Conservation (phyloP, 2,329 filamentous ascomycete genomes). For the Aspergillus ruber region DNA sequence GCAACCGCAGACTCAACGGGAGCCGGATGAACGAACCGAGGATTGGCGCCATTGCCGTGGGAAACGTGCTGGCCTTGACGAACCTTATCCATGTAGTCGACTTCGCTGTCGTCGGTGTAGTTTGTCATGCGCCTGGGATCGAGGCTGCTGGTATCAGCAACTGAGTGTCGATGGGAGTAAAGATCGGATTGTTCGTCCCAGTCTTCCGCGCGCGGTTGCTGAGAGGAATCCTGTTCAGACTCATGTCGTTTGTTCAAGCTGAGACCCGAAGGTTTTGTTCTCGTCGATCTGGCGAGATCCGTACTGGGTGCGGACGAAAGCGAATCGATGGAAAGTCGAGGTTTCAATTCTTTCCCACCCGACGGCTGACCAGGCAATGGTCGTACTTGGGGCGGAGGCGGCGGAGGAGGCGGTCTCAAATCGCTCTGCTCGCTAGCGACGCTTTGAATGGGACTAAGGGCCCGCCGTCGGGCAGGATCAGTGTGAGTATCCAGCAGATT, state of each 20-base stretch:
- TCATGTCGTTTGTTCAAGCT: slow-evolving; percentile 42
- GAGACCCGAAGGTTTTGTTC: slow-evolving; percentile 48
- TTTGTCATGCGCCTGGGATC: slow-evolving; percentile 47
- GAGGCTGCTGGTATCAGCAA: slow-evolving; percentile 43
- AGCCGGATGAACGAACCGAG: slow-evolving; percentile 65
- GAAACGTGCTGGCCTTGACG: slow-evolving; percentile 64
- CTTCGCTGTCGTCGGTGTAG: slow-evolving; percentile 52
- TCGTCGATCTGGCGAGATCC: slow-evolving; percentile 49
- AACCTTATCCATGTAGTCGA: slow-evolving; percentile 51
- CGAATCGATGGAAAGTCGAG: slow-evolving; percentile 51
- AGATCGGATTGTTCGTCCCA: slow-evolving; percentile 23
- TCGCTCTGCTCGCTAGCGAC: slow-evolving; percentile 78
- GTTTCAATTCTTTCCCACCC: slow-evolving; percentile 48
- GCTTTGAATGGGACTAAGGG: slow-evolving; percentile 83
- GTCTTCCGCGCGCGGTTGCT: slow-evolving; percentile 12
- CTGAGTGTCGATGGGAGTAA: slow-evolving; percentile 52
- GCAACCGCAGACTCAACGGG: slow-evolving; percentile 86
- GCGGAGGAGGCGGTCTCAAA: slow-evolving; percentile 56
- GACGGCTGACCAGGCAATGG: slow-evolving; percentile 44
- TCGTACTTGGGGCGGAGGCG: slow-evolving; percentile 42
- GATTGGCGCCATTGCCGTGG: slow-evolving; percentile 63
- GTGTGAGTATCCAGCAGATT: slow-evolving; percentile 35
- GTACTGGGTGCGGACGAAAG: slow-evolving; percentile 53
- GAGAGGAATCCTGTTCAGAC: slow-evolving; percentile 24
- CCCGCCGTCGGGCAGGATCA: slow-evolving; percentile 58